Base-by-base conservation (phyloP, 164 flowering plant genomes). In the Hamamelis virginiana region DNA sequence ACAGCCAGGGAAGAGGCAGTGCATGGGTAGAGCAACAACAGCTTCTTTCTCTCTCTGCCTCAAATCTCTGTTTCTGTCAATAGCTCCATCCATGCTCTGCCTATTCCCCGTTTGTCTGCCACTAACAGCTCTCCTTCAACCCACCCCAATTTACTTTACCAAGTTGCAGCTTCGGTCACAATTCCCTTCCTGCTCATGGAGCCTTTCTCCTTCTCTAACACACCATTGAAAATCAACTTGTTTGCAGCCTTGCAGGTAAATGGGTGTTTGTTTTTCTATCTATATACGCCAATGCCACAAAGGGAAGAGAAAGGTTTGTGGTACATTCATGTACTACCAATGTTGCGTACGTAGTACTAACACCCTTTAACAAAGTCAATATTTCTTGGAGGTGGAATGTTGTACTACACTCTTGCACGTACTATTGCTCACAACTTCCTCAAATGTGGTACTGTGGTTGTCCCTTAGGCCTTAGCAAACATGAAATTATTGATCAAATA, bases 1-100 rank as follows among this genome's bases (percentile, higher is more conserved):
- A 73, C 64, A 80, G 86, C 88, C 88, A 85, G 88, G 88, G 88
- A 85, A 83, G 86, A 83, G 86, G 86, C 84, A 83, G 86, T 83
- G 86, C 86, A 83, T 72, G 84, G 75, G 80, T 68, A 67, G 84
- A 74, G 74, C 70, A 76, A 74, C 69, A 74, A 75, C 81, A 77
- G 76, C 25, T 50, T 47, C 45, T 5, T 33, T 53, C 13, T 16
- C 23, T 59, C 26, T 52, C 1, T 16, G 8, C 16, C 22, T 13
- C 8, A 13, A 1, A 18, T 5, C 21, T 60, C 22, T 27, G 28
- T 47, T n/a, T 57, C 75, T 78, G 84, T 82, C 73, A 72, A 65
- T 67, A 61, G 71, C 67, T 78, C 82, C 75, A 81, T 80, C 80
- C 83, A 78, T 84, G 87, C 87, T 65, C 87, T 62, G 77, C 76